phyloP scores from a whole-genome alignment of 768 basidiomycete genomes.

The Naganishia onofrii region DNA sequence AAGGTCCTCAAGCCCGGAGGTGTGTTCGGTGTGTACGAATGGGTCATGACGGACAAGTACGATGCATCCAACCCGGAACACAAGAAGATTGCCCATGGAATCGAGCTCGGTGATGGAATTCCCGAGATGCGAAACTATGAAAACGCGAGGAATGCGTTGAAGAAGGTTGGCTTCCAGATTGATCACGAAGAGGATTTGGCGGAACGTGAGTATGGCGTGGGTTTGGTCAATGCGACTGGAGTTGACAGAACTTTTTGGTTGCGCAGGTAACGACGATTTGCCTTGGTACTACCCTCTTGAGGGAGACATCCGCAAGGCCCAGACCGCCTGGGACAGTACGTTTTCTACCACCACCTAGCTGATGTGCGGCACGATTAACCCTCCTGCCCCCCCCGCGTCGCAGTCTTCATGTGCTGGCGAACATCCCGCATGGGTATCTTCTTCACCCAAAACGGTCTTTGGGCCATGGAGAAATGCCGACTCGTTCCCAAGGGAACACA shows the following conservation, averaged over 20 bases:
- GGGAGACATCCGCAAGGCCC: constrained; percentile 86
- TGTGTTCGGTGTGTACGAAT: constrained; percentile 97
- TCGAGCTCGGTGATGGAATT: constrained; percentile 93
- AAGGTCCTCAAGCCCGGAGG: constrained; percentile 96
- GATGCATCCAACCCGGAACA: constrained; percentile 76
- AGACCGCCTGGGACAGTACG: constrained; percentile 80
- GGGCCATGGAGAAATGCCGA: constrained; percentile 71
- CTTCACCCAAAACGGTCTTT: constrained; percentile 75
- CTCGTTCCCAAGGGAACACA: constrained; percentile 88
- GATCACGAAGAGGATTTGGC: constrained; percentile 93
- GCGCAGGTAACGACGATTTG: constrained; percentile 43
- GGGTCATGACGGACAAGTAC: constrained; percentile 98
- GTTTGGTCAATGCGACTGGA: constrained; percentile 47
- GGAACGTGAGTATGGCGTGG: constrained; percentile 66
- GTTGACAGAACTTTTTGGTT: background rate
- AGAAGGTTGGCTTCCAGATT: constrained; percentile 78
- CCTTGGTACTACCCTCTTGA: constrained; percentile 98
- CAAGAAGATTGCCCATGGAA: constrained; percentile 83
- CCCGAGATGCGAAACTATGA: constrained; percentile 87
- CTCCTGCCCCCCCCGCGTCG: constrained; percentile 17
- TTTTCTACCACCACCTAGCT: background rate
- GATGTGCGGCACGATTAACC: background rate
- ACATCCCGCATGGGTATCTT: constrained; percentile 83
- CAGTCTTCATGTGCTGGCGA: constrained; percentile 61
- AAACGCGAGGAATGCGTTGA: constrained; percentile 70